phyloP scores from a whole-genome alignment of 805 yeast species.

The Yarrowia sp. region DNA sequence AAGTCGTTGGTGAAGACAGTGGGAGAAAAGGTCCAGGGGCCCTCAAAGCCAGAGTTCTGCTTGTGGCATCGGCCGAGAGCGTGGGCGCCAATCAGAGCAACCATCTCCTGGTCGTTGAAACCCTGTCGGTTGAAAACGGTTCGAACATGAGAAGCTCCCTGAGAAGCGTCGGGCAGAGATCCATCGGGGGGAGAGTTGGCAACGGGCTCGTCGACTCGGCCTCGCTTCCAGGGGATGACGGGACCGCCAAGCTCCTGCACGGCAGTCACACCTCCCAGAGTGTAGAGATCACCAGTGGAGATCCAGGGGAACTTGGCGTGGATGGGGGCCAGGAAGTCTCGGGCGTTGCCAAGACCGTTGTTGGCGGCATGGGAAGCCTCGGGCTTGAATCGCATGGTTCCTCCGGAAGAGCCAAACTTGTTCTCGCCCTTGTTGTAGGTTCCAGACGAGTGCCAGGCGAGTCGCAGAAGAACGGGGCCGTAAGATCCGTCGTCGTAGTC shows the following conservation, averaged over 20 bases:
- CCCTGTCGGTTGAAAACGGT: conserved; percentile 64
- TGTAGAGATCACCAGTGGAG: conserved; percentile 74
- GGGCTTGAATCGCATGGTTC: conserved; percentile 55
- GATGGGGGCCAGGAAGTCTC: conserved; percentile 56
- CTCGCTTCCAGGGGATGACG: conserved; percentile 71
- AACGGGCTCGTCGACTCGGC: conserved; percentile 61
- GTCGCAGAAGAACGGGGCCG: conserved; percentile 70
- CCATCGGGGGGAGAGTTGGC: conserved; percentile 59
- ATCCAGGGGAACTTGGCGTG: conserved; percentile 64
- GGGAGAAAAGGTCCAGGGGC: conserved; percentile 82
- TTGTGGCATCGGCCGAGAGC: conserved; percentile 74
- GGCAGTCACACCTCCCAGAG: conserved; percentile 75
- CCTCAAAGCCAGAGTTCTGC: conserved; percentile 60
- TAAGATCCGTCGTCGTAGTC: conserved; percentile 63
- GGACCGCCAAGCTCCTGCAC: conserved; percentile 81
- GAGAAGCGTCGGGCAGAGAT: conserved; percentile 69
- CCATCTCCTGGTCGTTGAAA: conserved; percentile 68
- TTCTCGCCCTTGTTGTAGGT: conserved; percentile 56
- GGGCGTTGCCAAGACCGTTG: conserved; percentile 60
- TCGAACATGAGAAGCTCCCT: conserved; percentile 63
- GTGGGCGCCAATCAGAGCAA: conserved; percentile 74
- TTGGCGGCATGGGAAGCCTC: conserved; percentile 60
- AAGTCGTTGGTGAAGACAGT: conserved; percentile 70
- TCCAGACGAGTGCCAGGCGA: conserved; percentile 83
- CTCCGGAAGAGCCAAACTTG: conserved; percentile 59